These are phyloP conservation scores for Colletotrichum tanaceti DNA, from an alignment of 2,329 filamentous ascomycete species.

Conservation along the genomic window DNA sequence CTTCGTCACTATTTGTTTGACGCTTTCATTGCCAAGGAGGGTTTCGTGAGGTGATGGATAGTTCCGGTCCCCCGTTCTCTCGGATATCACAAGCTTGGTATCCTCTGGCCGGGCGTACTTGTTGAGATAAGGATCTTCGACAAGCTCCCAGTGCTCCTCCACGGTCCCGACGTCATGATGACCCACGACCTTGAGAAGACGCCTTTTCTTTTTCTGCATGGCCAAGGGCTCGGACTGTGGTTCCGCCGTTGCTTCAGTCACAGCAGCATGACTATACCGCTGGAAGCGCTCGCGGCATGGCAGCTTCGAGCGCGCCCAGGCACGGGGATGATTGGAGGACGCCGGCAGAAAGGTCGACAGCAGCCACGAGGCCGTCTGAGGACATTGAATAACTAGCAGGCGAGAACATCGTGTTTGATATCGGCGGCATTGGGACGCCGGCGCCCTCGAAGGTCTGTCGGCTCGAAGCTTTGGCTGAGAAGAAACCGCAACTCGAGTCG, in stretches of 20 bases:
- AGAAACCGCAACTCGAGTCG: conserved; percentile 31
- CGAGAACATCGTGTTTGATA: conserved; percentile 5
- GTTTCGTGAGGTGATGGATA: conserved; percentile 59
- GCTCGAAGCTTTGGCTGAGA: conserved; percentile 30
- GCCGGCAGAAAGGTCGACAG: conserved; percentile 54
- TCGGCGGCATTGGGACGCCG: conserved; percentile 24
- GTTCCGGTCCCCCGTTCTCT: conserved; percentile 60
- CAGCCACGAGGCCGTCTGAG: conserved; percentile 54
- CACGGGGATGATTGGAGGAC: conserved; percentile 42
- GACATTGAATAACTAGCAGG: conserved; percentile 43
- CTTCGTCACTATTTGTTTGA: conserved; percentile 51
- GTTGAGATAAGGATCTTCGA: conserved; percentile 66
- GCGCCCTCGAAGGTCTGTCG: conserved; percentile 30
- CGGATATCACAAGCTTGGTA: conserved; percentile 62
- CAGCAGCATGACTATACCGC: conserved; percentile 36
- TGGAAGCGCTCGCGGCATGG: conserved; percentile 18
- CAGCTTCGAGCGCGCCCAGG: conserved; percentile 23
- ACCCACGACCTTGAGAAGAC: conserved; percentile 66
- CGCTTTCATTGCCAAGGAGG: conserved; percentile 49
- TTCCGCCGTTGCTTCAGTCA: conserved; percentile 38
- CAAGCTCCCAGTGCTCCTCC: conserved; percentile 64
- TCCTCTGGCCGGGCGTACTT: conserved; percentile 65
- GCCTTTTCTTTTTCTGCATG: conserved; percentile 46
- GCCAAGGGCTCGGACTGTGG: conserved; percentile 38
- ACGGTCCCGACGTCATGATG: conserved; percentile 60